These are phyloP conservation scores for Jatropha multifida DNA, from an alignment of 441 rosid genomes.

Conservation along the genomic window DNA sequence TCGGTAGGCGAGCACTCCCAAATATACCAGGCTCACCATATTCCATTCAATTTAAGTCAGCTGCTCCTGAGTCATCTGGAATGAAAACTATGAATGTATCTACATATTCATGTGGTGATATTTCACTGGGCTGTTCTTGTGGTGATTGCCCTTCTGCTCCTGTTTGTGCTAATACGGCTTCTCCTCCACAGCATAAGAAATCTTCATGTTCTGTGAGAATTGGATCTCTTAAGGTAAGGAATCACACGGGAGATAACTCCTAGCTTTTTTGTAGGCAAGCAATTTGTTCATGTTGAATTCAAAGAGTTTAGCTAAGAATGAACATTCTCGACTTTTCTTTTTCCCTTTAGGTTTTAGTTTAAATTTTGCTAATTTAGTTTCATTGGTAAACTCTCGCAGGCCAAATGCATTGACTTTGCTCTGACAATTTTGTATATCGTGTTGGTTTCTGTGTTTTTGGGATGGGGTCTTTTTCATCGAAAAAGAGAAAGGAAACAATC, in stretches of 20 bases:
- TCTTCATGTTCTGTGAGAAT: constrained; percentile 71
- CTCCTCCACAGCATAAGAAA: constrained; percentile 51
- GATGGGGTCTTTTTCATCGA: constrained; percentile 74
- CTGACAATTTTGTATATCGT: constrained; percentile 68
- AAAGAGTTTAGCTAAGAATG: neutral
- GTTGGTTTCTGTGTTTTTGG: constrained; percentile 72
- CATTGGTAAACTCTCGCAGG: constrained; percentile 53
- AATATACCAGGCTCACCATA: constrained; percentile 86
- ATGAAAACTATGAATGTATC: constrained; percentile 93
- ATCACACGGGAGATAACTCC: neutral
- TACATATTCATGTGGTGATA: constrained; percentile 80
- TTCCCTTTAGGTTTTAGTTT: constrained; percentile 11
- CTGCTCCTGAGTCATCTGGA: constrained; percentile 71
- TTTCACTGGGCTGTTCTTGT: constrained; percentile 91
- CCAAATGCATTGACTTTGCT: constrained; percentile 75
- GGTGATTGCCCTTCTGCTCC: constrained; percentile 92
- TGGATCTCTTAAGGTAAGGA: constrained; percentile 78
- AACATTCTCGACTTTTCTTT: neutral
- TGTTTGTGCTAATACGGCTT: constrained; percentile 63
- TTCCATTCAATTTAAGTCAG: constrained; percentile 64
- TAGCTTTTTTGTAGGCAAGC: neutral
- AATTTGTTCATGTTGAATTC: neutral
- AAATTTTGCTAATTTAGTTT: constrained; percentile 30
- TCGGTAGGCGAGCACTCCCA: constrained; percentile 67
- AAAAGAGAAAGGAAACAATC: constrained; percentile 51